These are phyloP conservation scores for Musa beccarii DNA, from an alignment of 176 grass and related monocot species.

Conservation along the genomic window DNA sequence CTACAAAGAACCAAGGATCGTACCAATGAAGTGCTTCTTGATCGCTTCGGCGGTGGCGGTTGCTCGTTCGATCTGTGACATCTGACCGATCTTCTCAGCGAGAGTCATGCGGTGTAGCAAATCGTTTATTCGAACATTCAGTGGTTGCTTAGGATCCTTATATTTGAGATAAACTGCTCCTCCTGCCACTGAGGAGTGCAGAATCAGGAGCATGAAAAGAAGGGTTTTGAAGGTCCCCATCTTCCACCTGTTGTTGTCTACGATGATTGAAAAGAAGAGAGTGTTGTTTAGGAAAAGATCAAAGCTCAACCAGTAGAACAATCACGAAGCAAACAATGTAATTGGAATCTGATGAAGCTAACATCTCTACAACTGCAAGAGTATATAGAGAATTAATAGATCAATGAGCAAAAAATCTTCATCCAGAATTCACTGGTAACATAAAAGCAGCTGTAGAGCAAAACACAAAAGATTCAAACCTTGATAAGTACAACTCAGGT, in stretches of 20 bases:
- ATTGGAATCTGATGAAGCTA: too few relatives aligned
- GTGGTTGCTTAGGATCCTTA: constrained; percentile 57
- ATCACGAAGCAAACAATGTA: not conserved
- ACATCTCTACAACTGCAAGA: too few relatives aligned
- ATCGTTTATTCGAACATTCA: constrained; percentile 50
- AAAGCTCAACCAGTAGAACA: not conserved
- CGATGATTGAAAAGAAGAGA: not conserved
- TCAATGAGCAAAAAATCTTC: too few relatives aligned
- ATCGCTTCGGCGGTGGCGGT: constrained; percentile 43
- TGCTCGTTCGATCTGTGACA: constrained; percentile 62
- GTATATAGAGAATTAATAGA: too few relatives aligned
- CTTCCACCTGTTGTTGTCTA: constrained; percentile 2
- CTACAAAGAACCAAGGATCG: not conserved
- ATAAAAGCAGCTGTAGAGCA: too few relatives aligned
- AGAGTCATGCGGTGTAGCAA: constrained; percentile 61
- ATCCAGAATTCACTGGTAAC: too few relatives aligned
- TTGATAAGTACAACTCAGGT: too few relatives aligned
- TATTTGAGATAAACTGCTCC: constrained; percentile 37
- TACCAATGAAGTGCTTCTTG: constrained; percentile 71
- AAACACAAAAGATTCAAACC: too few relatives aligned
- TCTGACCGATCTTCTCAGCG: constrained; percentile 74
- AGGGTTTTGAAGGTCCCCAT: constrained; percentile 37
- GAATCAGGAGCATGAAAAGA: constrained; percentile 27
- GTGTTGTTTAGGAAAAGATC: not conserved
- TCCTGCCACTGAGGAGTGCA: constrained; percentile 1